phyloP scores from a whole-genome alignment of 495 filamentous ascomycete species.

The Penicillium tannophilum region DNA sequence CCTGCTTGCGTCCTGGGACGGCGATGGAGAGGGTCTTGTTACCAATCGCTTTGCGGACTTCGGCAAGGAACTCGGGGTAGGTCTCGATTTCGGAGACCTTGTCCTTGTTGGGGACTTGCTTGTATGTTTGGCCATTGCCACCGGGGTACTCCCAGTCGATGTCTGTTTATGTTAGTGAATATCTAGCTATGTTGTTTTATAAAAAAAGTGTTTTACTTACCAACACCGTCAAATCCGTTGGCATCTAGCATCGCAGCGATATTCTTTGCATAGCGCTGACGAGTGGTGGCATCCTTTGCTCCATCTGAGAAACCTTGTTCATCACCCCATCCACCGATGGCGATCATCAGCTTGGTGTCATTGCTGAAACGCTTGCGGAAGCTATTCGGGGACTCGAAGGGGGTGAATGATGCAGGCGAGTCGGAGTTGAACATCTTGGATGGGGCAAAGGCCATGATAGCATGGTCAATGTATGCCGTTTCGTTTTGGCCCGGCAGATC shows the following conservation, averaged over 20 bases:
- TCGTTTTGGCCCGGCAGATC: constrained; percentile 29
- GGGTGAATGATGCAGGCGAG: constrained; percentile 48
- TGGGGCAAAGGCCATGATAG: constrained; percentile 68
- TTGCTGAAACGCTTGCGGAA: constrained; percentile 59
- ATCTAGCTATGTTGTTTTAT: not conserved
- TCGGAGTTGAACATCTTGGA: constrained; percentile 61
- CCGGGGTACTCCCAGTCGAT: constrained; percentile 85
- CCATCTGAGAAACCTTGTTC: constrained; percentile 61
- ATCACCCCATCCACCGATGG: constrained; percentile 77
- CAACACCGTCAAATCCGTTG: constrained; percentile 64
- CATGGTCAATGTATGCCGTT: constrained; percentile 50
- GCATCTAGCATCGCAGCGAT: constrained; percentile 62
- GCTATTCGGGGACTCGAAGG: constrained; percentile 60
- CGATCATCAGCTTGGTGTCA: constrained; percentile 66
- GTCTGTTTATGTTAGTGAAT: constrained; percentile 47
- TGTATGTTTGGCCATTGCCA: constrained; percentile 79
- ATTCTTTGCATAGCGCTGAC: constrained; percentile 63
- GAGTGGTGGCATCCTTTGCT: constrained; percentile 53
- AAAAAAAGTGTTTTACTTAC: constrained; percentile 14
- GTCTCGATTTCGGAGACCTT: constrained; percentile 64
- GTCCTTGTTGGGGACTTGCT: constrained; percentile 60
- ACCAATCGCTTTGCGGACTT: constrained; percentile 61
- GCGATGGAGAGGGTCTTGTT: constrained; percentile 69
- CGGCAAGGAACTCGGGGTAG: constrained; percentile 63
- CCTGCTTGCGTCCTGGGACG: constrained; percentile 64